Base-by-base conservation (phyloP, 225 moss, liverwort and hornwort species). In the Pseudoscleropodium purum region DNA sequence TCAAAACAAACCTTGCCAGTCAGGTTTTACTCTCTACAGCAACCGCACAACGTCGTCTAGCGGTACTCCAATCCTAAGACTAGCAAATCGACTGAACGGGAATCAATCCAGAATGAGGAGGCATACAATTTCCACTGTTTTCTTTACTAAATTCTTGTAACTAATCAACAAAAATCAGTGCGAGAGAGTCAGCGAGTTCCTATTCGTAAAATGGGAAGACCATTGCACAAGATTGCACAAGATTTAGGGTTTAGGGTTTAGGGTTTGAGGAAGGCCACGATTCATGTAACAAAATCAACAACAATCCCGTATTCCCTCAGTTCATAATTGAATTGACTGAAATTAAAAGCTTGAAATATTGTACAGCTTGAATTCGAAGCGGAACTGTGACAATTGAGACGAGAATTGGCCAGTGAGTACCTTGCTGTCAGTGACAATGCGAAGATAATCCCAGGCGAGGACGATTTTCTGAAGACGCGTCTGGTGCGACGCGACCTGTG, bases 391-490 rank as follows among this genome's bases (percentile, higher is more conserved):
- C 63, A 21, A 74, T 27, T 69, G 43, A 43, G 70, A 78, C 69
- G 70, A 80, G 34, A 88, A 62, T 84, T 89, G 49, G 47, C 59
- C 59, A 4, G 51, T 9, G 18, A 2, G 31, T 43, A 94, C 98
- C 97, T 96, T 96, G 63, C 94, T 89, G 25, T 95, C 94, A 1
- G 97, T 91, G 69, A 97, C 92, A 21, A 99, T 93, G 60, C 94
- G 95, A 57, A 96, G 93, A 75, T 97, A 99, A 89, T 99, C 97
- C 99, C 99, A 99, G 83, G 95, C 94, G 31, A 99, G 94, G 26
- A 99, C 97, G 26, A 92, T 94, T 90, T 96, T 99, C 90, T 97
- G 99, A 52, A 99, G 91, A 34, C 97, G 96, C 41, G 99, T 95
- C 90, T 99, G 99, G 89, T 99, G 94, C 75, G 97, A 94, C 6